These are phyloP conservation scores for Sclerotinia sclerotiorum DNA, from an alignment of 2,329 filamentous ascomycete genomes.

Conservation along the genomic window DNA sequence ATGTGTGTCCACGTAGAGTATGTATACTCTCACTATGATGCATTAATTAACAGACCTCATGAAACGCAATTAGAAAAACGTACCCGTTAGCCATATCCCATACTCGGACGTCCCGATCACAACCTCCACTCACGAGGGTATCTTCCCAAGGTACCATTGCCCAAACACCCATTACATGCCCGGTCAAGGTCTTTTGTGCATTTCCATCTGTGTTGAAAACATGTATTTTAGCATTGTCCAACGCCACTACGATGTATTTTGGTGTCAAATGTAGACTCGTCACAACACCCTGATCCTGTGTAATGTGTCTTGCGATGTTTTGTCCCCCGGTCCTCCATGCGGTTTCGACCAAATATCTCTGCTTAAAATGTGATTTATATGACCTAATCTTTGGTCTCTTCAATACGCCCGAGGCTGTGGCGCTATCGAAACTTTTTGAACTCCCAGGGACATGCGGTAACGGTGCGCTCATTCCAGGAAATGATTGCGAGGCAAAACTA, in stretches of 20 bases:
- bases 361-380: conserved; percentile 97
- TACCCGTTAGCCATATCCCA: conserved; percentile 96
- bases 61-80: conserved; percentile 41
- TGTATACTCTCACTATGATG: conserved; percentile 66
- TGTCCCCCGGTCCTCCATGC: conserved; percentile 93
- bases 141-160: conserved; percentile 99
- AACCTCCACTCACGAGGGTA: conserved; percentile 90
- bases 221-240: conserved; percentile 98
- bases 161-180: conserved; percentile 99
- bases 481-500: conserved; percentile 42
- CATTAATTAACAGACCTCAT: conserved; percentile 35
- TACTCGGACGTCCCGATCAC: conserved; percentile 92
- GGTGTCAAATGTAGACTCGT: conserved; percentile 91
- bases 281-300: conserved; percentile 93
- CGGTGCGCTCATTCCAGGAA: conserved; percentile 46
- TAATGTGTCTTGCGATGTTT: conserved; percentile 82
- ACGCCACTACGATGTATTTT: conserved; percentile 94
- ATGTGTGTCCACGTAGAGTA: conserved; percentile 89
- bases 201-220: conserved; percentile 93
- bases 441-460: conserved; percentile 40
- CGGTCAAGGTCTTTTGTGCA: conserved; percentile 83
- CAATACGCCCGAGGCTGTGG: conserved; percentile 43
- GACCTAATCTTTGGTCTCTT: conserved; percentile 68
- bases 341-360: conserved; percentile 93
- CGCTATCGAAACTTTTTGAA: conserved; percentile 57